Evolutionary conservation across 169 alveolate species (phyloP), one percentile per base, ranked within the genome.

Genomic region (Perkinsus olseni): DNA sequence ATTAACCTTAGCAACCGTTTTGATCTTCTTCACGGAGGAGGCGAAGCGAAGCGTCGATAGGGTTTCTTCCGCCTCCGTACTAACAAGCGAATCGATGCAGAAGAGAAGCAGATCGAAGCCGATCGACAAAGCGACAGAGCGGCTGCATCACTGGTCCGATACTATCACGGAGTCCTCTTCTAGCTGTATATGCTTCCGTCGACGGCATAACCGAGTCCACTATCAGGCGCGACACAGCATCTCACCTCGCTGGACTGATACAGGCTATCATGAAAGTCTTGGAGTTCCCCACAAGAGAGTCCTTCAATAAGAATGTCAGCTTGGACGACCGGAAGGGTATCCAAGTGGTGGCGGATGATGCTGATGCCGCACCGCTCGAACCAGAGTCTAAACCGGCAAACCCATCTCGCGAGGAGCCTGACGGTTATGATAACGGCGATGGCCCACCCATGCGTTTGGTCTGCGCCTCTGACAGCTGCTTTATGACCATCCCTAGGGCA

Each of bases 321-420:
- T 93, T 93, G 51, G 94, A 93, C 39, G 91, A 91, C n/a, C 94
- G 92, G 91, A 62, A 93, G 40, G 94, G 94, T n/a, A 93, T 62
- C 82, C 82, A 62, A 0, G 82, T 28, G 36, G 82, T 24, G 31
- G 34, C 13, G 1, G 82, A 62, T 8, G 82, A 62, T 8, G 82
- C 1, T 8, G 82, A 62, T 24, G 82, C 1, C 34, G 82, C 1
- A 3, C 13, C 17, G 82, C 82, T 24, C 28, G 37, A 6, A 45
- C 62, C 62, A 10, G 62, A 17, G 6, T 45, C 34, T 24, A 3
- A 28, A 8, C 1, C 82, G 13, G 34, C 82, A 62, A 62, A 21
- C 1, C 17, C 24, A 45, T 10, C 6, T 45, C 82, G 31, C 28
- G 28, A 62, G 8, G 37, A 13, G 36, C 8, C 31, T 62, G 36